Conservation (phyloP, 2,329 filamentous ascomycete species). For the Amphichorda felina region DNA sequence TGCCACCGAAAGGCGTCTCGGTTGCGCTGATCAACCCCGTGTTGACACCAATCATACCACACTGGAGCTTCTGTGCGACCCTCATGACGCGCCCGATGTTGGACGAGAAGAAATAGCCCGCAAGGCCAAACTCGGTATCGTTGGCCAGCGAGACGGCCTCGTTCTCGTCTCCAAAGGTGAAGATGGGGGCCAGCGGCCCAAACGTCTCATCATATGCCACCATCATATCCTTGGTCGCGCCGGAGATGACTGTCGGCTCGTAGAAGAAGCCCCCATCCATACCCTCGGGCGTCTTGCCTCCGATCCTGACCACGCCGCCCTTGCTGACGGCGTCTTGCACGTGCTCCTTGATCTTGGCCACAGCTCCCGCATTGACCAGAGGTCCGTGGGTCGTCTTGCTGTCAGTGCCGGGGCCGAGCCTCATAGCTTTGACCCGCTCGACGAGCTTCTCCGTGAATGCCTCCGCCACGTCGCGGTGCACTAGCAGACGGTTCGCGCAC, state of each 20-base stretch:
- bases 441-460: conserved; percentile 16
- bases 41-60: conserved; percentile 59
- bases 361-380: conserved; percentile 53
- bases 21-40: conserved; percentile 28
- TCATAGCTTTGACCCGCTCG: conserved; percentile 14
- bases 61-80: conserved; percentile 42
- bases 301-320: conserved; percentile 44
- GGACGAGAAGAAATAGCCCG: conserved; percentile 20
- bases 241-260: conserved; percentile 59
- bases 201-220: conserved; percentile 19
- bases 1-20: conserved; percentile 37
- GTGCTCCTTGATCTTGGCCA: conserved; percentile 48
- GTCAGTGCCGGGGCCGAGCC: conserved; percentile 14
- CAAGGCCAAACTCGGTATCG: conserved; percentile 24
- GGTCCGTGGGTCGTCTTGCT: conserved; percentile 15
- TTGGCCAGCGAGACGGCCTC: conserved; percentile 25
- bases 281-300: conserved; percentile 53
- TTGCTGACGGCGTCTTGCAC: conserved; percentile 49
- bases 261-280: conserved; percentile 49
- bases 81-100: conserved; percentile 24
- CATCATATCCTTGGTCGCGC: conserved; percentile 20
- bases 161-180: conserved; percentile 21
- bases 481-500: conserved; percentile 34
- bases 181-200: conserved; percentile 15
- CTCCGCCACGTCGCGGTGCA: conserved; percentile 18